Evolutionary conservation across 345 rosid species (phyloP).

Genomic region (Pugionium dolabratum): DNA sequence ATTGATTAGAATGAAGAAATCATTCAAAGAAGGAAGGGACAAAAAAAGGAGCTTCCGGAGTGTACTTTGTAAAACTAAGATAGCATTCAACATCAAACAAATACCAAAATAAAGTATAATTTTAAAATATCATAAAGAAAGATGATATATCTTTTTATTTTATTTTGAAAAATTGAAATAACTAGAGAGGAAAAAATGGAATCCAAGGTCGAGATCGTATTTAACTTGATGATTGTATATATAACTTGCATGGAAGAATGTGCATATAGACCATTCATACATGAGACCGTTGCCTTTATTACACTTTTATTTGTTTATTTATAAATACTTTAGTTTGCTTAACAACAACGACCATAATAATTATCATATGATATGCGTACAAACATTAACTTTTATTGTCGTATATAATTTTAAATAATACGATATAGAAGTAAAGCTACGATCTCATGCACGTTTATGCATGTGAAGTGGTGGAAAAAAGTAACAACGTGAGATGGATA

Average conservation of each 20-base stretch:
- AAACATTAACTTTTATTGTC: conserved; percentile 32
- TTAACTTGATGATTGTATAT: conserved; percentile 17
- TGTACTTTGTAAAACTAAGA: conserved; percentile 27
- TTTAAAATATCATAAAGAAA: not conserved
- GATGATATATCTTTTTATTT: not conserved
- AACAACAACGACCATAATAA: conserved; percentile 30
- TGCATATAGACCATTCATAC: conserved; percentile 38
- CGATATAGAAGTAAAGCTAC: conserved; percentile 35
- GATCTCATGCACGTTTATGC: conserved; percentile 46
- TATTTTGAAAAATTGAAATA: conserved; percentile 2
- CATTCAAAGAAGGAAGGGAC: conserved; percentile 6
- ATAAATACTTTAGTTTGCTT: conserved; percentile 40
- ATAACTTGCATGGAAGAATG: conserved; percentile 37
- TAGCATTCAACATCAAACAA: conserved; percentile 34
- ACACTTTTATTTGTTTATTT: conserved; percentile 15
- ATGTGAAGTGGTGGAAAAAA: conserved; percentile 31
- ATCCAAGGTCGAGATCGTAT: conserved; percentile 36
- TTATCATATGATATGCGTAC: conserved; percentile 44
- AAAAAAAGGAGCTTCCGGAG: conserved; percentile 28
- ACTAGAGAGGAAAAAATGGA: conserved; percentile 27
- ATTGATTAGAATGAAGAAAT: not conserved
- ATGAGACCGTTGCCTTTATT: conserved; percentile 33
- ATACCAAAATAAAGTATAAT: conserved; percentile 33
- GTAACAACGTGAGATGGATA: conserved; percentile 10
- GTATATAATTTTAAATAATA: not conserved